phyloP scores from a whole-genome alignment of 1,284 basidiomycete genomes.

The Chalciporus sp. region DNA sequence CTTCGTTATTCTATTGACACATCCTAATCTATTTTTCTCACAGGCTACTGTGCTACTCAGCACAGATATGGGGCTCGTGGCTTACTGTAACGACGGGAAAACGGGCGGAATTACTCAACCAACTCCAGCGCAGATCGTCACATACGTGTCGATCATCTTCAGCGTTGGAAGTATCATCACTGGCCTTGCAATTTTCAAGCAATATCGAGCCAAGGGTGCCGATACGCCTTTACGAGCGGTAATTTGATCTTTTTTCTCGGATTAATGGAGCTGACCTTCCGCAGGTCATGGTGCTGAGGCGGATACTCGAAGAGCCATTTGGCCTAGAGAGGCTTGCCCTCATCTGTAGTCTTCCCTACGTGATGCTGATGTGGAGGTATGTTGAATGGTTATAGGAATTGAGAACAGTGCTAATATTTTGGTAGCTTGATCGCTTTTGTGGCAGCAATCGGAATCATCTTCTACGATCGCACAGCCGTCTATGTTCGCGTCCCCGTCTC shows the following conservation, averaged over 20 bases:
- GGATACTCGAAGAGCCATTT: conserved; percentile 25
- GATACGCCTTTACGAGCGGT: conserved; percentile 36
- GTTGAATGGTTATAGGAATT: neutral
- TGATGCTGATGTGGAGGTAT: conserved; percentile 34
- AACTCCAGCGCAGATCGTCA: conserved; percentile 26
- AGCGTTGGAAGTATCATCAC: conserved; percentile 31
- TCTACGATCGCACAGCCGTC: conserved; percentile 23
- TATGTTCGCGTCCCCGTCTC: conserved; percentile 31
- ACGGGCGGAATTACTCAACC: conserved; percentile 8
- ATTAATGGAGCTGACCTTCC: conserved; percentile 1
- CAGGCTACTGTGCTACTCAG: conserved; percentile 33
- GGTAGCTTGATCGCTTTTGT: conserved; percentile 29
- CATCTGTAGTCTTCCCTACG: conserved; percentile 35
- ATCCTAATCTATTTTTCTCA: neutral
- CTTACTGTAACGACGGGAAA: conserved; percentile 13
- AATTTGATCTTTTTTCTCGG: neutral
- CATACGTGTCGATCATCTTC: conserved; percentile 34
- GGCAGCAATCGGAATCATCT: conserved; percentile 21
- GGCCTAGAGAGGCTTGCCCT: conserved; percentile 33
- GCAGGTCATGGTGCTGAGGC: conserved; percentile 29
- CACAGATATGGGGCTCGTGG: conserved; percentile 26
- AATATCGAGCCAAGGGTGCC: conserved; percentile 36
- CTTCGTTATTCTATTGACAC: neutral
- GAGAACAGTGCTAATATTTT: neutral
- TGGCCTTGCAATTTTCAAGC: conserved; percentile 34